phyloP scores from a whole-genome alignment of 129 eudicot species.

The Dittrichia graveolens region DNA sequence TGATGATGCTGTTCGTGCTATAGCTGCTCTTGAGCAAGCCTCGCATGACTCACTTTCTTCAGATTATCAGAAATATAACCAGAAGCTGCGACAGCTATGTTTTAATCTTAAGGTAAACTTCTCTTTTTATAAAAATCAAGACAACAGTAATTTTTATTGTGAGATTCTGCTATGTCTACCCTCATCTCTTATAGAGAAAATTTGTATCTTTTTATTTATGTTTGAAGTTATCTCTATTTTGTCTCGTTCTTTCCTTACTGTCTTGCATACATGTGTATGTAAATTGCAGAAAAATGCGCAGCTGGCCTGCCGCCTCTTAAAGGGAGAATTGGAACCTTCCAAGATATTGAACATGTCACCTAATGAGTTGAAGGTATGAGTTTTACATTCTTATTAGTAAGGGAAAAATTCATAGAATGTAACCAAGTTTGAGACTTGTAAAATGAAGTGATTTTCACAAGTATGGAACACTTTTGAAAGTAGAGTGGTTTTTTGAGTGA shows the following conservation, averaged over 20 bases:
- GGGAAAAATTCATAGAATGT: not conserved
- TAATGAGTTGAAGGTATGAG: constrained; percentile 76
- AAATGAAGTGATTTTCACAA: too few species aligned
- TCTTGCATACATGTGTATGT: not conserved
- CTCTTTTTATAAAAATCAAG: not conserved
- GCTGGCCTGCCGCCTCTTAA: constrained; percentile 71
- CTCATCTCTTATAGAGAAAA: constrained; percentile 12
- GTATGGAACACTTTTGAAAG: too few species aligned
- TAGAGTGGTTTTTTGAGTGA: too few species aligned
- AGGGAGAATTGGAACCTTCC: constrained; percentile 76
- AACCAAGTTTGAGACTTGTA: too few species aligned
- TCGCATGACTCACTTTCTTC: constrained; percentile 69
- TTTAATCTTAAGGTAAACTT: constrained; percentile 75
- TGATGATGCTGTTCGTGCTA: constrained; percentile 75
- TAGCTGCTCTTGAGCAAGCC: constrained; percentile 85
- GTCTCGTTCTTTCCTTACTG: too few species aligned
- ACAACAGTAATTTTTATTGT: not conserved
- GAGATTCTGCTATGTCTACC: not conserved
- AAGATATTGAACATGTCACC: constrained; percentile 81
- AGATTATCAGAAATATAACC: constrained; percentile 79
- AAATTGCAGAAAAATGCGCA: constrained; percentile 60
- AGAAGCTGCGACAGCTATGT: constrained; percentile 72
- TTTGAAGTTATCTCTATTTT: not conserved
- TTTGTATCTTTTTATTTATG: not conserved
- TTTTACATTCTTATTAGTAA: constrained; percentile 7